Evolutionary conservation across 257 asterid species (phyloP).

Genomic region (Mentha longifolia): DNA sequence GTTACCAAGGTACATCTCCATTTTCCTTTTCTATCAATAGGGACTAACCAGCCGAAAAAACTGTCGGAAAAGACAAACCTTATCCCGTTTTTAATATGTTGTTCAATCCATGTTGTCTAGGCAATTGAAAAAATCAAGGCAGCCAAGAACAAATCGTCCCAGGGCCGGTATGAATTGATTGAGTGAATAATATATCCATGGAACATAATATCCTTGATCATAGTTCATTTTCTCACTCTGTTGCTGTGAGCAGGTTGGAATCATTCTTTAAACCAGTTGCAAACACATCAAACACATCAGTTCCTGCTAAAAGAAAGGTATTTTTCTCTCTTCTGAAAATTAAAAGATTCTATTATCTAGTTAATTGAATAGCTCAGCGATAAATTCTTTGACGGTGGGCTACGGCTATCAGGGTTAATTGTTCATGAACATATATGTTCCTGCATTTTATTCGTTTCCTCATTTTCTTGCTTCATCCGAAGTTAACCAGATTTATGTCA

Average conservation of each 20-base stretch:
- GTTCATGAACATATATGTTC: too few relatives aligned
- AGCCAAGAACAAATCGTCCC: conserved; percentile 91
- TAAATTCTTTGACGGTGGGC: conserved; percentile 4
- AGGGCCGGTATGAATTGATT: conserved; percentile 75
- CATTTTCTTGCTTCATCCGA: neutral
- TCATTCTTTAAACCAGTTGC: conserved; percentile 91
- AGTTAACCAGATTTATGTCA: neutral
- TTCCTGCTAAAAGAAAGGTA: conserved; percentile 86
- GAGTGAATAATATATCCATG: conserved; percentile 14
- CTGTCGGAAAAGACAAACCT: conserved; percentile 18
- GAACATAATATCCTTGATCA: conserved; percentile 19
- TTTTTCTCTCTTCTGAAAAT: conserved; percentile 7
- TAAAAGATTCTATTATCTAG: neutral
- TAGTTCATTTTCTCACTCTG: conserved; percentile 21
- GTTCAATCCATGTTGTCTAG: conserved; percentile 46
- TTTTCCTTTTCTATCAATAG: conserved; percentile 26
- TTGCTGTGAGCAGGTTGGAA: conserved; percentile 68
- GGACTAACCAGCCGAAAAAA: neutral
- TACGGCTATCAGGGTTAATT: neutral
- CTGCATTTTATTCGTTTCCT: too few relatives aligned
- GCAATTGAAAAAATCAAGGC: conserved; percentile 96
- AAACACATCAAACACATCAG: conserved; percentile 61
- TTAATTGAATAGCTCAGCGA: neutral
- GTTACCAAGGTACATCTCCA: conserved; percentile 64
- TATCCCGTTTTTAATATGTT: conserved; percentile 20